Conservation (phyloP, 495 filamentous ascomycete species). For the Lasiosphaeria ovina region DNA sequence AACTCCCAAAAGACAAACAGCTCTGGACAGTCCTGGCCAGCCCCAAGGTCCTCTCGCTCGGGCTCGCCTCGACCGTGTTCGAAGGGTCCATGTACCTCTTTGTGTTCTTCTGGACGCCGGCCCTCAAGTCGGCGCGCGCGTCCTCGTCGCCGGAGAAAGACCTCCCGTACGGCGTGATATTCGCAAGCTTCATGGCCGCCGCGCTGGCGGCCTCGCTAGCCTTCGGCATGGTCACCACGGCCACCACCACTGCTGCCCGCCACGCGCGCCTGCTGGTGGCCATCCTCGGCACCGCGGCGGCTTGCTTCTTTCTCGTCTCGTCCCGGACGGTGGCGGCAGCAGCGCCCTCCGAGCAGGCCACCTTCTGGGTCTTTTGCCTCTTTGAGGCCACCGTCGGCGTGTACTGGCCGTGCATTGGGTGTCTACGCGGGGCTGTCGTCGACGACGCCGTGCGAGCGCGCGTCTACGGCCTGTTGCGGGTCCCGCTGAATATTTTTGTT, state of each 20-base stretch:
- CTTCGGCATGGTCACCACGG: slow-evolving; percentile 38
- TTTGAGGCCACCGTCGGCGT: slow-evolving; percentile 54
- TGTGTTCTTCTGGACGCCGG: slow-evolving; percentile 57
- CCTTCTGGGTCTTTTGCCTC: slow-evolving; percentile 54
- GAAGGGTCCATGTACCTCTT: slow-evolving; percentile 61
- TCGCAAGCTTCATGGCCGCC: slow-evolving; percentile 55
- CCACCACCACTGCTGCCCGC: slow-evolving; percentile 23
- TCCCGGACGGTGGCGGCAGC: slow-evolving; percentile 30
- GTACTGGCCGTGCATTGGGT: slow-evolving; percentile 54
- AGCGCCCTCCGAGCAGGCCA: slow-evolving; percentile 39
- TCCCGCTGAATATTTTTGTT: slow-evolving; percentile 56
- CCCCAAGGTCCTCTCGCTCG: slow-evolving; percentile 45
- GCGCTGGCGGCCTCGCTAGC: slow-evolving; percentile 50
- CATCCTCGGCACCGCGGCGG: slow-evolving; percentile 33
- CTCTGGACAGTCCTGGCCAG: slow-evolving; percentile 27
- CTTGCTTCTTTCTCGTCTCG: slow-evolving; percentile 29
- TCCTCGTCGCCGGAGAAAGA: slow-evolving; percentile 13
- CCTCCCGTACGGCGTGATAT: slow-evolving; percentile 57
- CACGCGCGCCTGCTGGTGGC: slow-evolving; percentile 38
- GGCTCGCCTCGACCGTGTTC: slow-evolving; percentile 50
- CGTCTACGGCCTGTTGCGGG: slow-evolving; percentile 52
- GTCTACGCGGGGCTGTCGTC: slow-evolving; percentile 48
- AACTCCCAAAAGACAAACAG: slow-evolving; percentile 8
- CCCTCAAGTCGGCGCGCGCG: slow-evolving; percentile 41
- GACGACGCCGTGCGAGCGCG: slow-evolving; percentile 49